Evolutionary conservation across 2,329 filamentous ascomycete species (phyloP).

Genomic region (Talaromyces rugulosus): DNA sequence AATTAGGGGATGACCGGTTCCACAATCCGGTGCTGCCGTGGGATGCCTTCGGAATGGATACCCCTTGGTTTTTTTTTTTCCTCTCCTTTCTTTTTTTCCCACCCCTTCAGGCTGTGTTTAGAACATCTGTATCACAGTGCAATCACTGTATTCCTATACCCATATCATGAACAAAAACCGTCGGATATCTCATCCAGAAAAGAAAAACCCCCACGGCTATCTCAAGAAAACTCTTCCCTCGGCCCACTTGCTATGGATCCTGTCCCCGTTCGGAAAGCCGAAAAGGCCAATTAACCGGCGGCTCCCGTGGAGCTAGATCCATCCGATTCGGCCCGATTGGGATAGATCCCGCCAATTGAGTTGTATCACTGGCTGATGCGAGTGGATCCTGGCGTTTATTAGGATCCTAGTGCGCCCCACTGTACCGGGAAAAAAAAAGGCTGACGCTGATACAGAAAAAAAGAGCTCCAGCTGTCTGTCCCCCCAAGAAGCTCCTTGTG

Average conservation of each 20-base stretch:
- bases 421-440: not conserved
- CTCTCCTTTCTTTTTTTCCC: not conserved
- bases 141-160: too few relatives aligned
- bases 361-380: not conserved
- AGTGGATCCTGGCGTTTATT: slow-evolving; percentile 3
- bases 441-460: not conserved
- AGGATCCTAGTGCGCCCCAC: not conserved
- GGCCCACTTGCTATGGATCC: not conserved
- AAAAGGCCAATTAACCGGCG: not conserved
- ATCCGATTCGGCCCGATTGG: slow-evolving; percentile 10
- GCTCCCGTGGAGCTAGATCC: not conserved
- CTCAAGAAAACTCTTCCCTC: not conserved
- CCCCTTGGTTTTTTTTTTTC: not conserved
- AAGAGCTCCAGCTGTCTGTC: not conserved
- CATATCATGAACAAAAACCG: too few relatives aligned
- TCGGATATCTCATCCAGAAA: too few relatives aligned
- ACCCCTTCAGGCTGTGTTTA: not conserved
- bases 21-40: slow-evolving; percentile 11
- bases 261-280: slow-evolving; percentile 10
- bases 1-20: slow-evolving; percentile 5
- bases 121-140: not conserved
- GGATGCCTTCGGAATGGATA: not conserved
- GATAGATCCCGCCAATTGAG: not conserved
- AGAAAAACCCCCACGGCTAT: too few relatives aligned
- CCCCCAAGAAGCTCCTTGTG: not conserved